Evolutionary conservation across 2,329 filamentous ascomycete species (phyloP).

Genomic region (Ambrosiella cleistominuta): DNA sequence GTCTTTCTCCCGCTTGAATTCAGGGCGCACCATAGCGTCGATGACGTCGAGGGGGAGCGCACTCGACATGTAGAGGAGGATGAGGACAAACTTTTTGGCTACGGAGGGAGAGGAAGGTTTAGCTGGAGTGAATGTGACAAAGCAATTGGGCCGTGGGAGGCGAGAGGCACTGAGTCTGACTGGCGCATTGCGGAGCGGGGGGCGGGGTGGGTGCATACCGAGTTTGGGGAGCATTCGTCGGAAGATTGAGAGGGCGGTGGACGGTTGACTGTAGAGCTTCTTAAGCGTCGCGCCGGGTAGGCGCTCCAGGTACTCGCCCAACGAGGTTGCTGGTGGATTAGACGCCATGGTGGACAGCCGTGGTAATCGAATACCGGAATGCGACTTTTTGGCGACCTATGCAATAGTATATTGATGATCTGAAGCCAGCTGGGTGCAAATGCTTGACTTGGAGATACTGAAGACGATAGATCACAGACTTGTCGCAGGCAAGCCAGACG

Average conservation of each 20-base stretch:
- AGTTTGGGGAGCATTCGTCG: conserved; percentile 90
- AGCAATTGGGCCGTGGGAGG: not conserved
- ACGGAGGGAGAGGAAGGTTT: not conserved
- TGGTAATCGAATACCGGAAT: not conserved
- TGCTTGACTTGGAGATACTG: too few species aligned
- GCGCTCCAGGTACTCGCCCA: conserved; percentile 83
- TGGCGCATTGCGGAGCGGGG: not conserved
- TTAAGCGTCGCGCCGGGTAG: conserved; percentile 78
- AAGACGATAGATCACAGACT: too few species aligned
- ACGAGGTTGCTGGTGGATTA: conserved; percentile 28
- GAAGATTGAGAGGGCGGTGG: conserved; percentile 87
- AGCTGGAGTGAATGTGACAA: not conserved
- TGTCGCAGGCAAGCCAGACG: too few species aligned
- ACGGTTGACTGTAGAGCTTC: conserved; percentile 88
- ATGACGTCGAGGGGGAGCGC: conserved; percentile 67
- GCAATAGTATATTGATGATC: too few species aligned
- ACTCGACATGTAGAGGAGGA: conserved; percentile 73
- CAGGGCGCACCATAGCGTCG: conserved; percentile 67
- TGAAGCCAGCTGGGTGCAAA: too few species aligned
- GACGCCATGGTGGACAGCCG: conserved; percentile 25
- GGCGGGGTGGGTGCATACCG: conserved; percentile 28
- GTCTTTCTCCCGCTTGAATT: conserved; percentile 44
- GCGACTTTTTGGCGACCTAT: too few species aligned
- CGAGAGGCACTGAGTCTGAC: not conserved
- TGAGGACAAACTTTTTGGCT: conserved; percentile 95